Conservation (phyloP, 495 filamentous ascomycete species). For the Penicillium goetzii region DNA sequence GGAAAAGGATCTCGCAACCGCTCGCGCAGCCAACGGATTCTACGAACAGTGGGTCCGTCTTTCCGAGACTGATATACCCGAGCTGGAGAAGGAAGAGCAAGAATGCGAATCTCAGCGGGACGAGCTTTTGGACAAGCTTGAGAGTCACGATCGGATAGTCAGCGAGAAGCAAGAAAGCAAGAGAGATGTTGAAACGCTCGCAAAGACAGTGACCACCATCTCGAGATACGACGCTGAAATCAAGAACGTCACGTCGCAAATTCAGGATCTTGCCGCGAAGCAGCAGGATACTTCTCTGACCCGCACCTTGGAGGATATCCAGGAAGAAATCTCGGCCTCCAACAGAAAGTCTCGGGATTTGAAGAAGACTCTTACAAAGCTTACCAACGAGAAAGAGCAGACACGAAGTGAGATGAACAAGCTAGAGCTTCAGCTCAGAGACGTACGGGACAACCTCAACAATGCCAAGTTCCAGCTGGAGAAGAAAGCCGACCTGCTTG, state of each 20-base stretch:
- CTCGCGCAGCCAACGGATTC: constrained; percentile 62
- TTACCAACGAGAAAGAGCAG: constrained; percentile 71
- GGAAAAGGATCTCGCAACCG: constrained; percentile 58
- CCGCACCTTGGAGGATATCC: constrained; percentile 80
- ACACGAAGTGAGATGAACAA: constrained; percentile 64
- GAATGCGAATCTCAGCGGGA: constrained; percentile 58
- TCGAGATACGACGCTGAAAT: constrained; percentile 72
- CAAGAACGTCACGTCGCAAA: constrained; percentile 65
- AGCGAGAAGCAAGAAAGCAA: constrained; percentile 64
- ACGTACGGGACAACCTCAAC: constrained; percentile 69
- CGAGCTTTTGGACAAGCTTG: constrained; percentile 64
- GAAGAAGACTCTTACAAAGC: constrained; percentile 63
- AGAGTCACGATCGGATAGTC: constrained; percentile 73
- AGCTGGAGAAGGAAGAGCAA: constrained; percentile 62
- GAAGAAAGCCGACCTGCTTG: constrained; percentile 68
- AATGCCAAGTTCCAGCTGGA: constrained; percentile 74
- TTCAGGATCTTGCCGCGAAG: constrained; percentile 70
- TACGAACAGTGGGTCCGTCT: constrained; percentile 77
- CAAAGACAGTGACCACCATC: constrained; percentile 76
- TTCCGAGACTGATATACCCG: constrained; percentile 69
- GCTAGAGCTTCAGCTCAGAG: constrained; percentile 72
- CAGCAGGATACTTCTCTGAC: constrained; percentile 65
- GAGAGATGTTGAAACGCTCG: constrained; percentile 74
- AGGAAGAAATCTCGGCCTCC: constrained; percentile 68
- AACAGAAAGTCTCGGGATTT: constrained; percentile 67